Percentiles rank a stretch among this genome's conserved stretches.
Conservation (phyloP, 768 basidiomycete species). For the Termitomyces sp. region DNA sequence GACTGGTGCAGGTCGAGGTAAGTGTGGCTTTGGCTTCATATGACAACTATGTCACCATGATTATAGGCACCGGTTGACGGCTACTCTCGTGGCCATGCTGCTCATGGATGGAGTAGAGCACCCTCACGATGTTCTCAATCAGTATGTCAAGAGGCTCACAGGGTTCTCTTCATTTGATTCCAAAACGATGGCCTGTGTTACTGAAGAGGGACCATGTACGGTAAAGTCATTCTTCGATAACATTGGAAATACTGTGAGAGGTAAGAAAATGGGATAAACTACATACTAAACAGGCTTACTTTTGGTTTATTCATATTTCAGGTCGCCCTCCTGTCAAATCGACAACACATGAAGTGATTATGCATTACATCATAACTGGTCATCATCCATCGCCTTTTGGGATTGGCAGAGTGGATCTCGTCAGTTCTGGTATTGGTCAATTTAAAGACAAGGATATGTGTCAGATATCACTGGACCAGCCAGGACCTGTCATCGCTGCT, state of each 20-base stretch:
- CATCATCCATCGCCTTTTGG: neutral
- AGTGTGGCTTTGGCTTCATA: too few relatives aligned
- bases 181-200: neutral
- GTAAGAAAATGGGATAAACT: neutral
- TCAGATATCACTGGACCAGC: conserved; percentile 1
- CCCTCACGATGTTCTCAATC: too few relatives aligned
- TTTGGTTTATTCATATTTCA: neutral
- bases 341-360: neutral
- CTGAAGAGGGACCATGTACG: neutral
- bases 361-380: conserved; percentile 1
- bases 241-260: neutral
- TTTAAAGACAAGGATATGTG: conserved; percentile 2
- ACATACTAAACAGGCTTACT: neutral
- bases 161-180: neutral
- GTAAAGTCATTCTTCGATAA: neutral
- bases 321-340: neutral
- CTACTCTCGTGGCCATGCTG: neutral
- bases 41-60: too few relatives aligned
- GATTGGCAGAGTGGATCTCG: neutral
- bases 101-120: neutral
- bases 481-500: neutral
- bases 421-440: conserved; percentile 2
- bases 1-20: neutral
- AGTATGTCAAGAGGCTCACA: neutral
- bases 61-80: too few relatives aligned